A percentile compares a stretch with the other conserved stretches of the same genome.
phyloP scores from a whole-genome alignment of 768 basidiomycete species.

The Boletus coccyginus region DNA sequence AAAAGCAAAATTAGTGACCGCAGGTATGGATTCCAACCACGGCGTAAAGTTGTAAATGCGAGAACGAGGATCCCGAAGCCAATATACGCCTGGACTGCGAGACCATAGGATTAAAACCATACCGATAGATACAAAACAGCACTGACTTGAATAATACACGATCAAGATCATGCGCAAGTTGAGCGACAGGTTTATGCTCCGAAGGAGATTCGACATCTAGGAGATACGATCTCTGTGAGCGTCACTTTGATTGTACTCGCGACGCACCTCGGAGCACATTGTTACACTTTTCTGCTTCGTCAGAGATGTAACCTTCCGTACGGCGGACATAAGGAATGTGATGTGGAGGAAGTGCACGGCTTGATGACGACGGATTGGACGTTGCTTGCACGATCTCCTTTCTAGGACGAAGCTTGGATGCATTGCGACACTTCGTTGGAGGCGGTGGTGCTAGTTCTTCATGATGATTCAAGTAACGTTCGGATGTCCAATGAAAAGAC shows the following conservation, averaged over 20 bases:
- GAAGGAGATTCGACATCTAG: conserved; percentile 45
- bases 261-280: conserved; percentile 20
- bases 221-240: not conserved
- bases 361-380: conserved; percentile 1
- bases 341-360: conserved; percentile 21
- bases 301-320: conserved; percentile 24
- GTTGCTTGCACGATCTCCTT: conserved; percentile 1
- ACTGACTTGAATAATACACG: conserved; percentile 76
- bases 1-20: conserved; percentile 82
- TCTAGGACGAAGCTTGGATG: not conserved
- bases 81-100: conserved; percentile 80
- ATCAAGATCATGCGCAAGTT: conserved; percentile 62
- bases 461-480: not conserved
- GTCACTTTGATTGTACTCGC: not conserved
- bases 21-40: conserved; percentile 68
- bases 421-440: not conserved
- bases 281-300: not conserved
- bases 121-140: not conserved
- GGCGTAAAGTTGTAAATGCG: conserved; percentile 82
- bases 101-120: not conserved
- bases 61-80: conserved; percentile 83
- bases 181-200: conserved; percentile 55
- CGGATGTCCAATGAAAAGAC: not conserved
- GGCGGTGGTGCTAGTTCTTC: conserved; percentile 17
- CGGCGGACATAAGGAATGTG: conserved; percentile 25